Evolutionary conservation across 116 monocot species (phyloP), one percentile per base, ranked within the genome.

Genomic region (Papilionanthe hybrid): DNA sequence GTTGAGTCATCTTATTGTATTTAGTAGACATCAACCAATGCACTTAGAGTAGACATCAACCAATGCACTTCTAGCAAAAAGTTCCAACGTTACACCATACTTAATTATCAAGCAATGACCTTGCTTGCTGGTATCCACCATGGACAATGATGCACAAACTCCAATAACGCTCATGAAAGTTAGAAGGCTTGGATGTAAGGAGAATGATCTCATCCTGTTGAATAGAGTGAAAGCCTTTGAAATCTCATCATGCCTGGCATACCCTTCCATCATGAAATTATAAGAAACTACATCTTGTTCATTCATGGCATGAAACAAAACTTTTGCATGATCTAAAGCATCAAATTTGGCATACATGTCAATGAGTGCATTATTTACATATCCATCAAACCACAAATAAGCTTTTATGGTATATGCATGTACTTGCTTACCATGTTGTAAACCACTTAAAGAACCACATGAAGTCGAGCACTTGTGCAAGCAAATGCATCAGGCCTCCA

Each of bases 231-330:
- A 78, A 13, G 88, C 86, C 20, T 87, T 85, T 5, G 29, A n/a
- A 29, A 91, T 75, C 27, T 88, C 80, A 19, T 81, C 87, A 10
- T 88, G 81, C 17, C 77, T 82, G 20, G 93, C 88, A 86, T 88
- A 88, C 2, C 93, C 91, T 88, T 95, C 91, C 28, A 95, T 93
- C 89, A 95, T 93, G 3, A 91, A 83, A 87, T 95, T 95, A 75
- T 87, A 95, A 53, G 93, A 88, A 81, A 95, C 73, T 30, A 83
- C 82, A 83, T 91, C 84, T 23, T 88, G 81, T 42, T 78, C 80
- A 19, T 42, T 30, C 56, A 91, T 86, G 72, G 45, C 45, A 78
- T 90, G 82, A 72, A 95, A 93, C 22, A 82, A 49, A 73, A 75
- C 11, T 78, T 85, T 89, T 13, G 95, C 91, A 73, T 90, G 86